Percentiles rank a stretch among this genome's conserved stretches.
phyloP scores from a whole-genome alignment of 2,329 filamentous ascomycete genomes.

The Xylariaceae sp. region DNA sequence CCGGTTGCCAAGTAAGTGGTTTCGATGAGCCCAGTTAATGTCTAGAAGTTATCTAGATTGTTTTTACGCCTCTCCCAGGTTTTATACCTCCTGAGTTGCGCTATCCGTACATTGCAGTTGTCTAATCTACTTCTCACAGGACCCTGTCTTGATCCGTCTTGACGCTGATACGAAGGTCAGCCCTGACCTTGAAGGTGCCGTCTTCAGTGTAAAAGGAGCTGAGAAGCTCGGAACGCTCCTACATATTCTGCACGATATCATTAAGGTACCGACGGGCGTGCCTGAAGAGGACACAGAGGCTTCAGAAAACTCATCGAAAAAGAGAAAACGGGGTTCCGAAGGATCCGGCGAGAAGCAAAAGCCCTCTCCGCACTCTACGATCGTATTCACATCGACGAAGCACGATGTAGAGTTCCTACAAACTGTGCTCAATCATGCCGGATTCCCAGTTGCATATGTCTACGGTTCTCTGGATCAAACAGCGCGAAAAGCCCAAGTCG shows the following conservation, averaged over 20 bases:
- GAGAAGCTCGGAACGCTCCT: slow-evolving; percentile 93
- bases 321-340: slow-evolving; percentile 61
- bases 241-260: slow-evolving; percentile 83
- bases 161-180: slow-evolving; percentile 96
- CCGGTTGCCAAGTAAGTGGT: slow-evolving; percentile 46
- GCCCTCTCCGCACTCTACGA: slow-evolving; percentile 85
- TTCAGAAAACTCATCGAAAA: slow-evolving; percentile 52
- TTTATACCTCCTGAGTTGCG: neutral
- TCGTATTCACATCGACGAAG: slow-evolving; percentile 65
- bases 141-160: slow-evolving; percentile 81
- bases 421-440: slow-evolving; percentile 69
- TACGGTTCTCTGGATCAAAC: slow-evolving; percentile 95
- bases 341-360: slow-evolving; percentile 55
- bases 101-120: neutral
- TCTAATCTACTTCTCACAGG: slow-evolving; percentile 55
- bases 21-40: neutral
- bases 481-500: slow-evolving; percentile 84
- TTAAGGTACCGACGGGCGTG: slow-evolving; percentile 74
- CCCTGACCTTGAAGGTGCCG: slow-evolving; percentile 89
- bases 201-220: slow-evolving; percentile 85
- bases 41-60: neutral
- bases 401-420: slow-evolving; percentile 95
- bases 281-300: slow-evolving; percentile 46
- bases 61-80: neutral
- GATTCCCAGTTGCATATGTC: slow-evolving; percentile 87